Evolutionary conservation across 2,329 filamentous ascomycete genomes (phyloP).

Genomic region (Tolypocladium ovalisporum): DNA sequence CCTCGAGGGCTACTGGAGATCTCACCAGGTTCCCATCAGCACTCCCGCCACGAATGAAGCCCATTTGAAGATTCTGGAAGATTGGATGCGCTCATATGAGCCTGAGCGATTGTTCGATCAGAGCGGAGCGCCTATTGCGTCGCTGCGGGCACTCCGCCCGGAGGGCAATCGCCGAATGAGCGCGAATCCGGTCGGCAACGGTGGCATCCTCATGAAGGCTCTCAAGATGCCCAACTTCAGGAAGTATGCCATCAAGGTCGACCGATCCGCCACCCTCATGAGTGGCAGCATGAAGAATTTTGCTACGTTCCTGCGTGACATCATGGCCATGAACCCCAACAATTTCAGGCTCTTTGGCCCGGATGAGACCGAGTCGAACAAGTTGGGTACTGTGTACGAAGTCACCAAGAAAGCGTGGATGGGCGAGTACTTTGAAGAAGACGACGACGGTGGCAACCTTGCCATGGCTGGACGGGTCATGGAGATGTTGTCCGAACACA

Average conservation of each 20-base stretch:
- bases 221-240: constrained; percentile 61
- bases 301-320: constrained; percentile 54
- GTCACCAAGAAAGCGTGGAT: constrained; percentile 73
- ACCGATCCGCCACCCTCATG: constrained; percentile 45
- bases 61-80: constrained; percentile 58
- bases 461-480: constrained; percentile 60
- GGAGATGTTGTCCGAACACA: constrained; percentile 79
- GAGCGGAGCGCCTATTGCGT: constrained; percentile 49
- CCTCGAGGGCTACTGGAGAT: constrained; percentile 67
- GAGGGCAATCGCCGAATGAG: constrained; percentile 60
- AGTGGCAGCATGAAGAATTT: constrained; percentile 61
- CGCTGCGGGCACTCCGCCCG: constrained; percentile 55
- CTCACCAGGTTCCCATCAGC: constrained; percentile 68
- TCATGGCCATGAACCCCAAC: constrained; percentile 51
- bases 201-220: constrained; percentile 55
- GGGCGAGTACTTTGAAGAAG: constrained; percentile 68
- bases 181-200: constrained; percentile 66
- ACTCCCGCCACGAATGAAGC: constrained; percentile 54
- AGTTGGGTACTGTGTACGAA: constrained; percentile 60
- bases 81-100: constrained; percentile 69
- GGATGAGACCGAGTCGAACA: constrained; percentile 75
- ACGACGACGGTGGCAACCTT: constrained; percentile 63
- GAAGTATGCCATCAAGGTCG: constrained; percentile 52
- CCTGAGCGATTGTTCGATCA: constrained; percentile 61
- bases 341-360: constrained; percentile 71